phyloP scores from a whole-genome alignment of 2,329 filamentous ascomycete genomes.

The Phialophora expanda region DNA sequence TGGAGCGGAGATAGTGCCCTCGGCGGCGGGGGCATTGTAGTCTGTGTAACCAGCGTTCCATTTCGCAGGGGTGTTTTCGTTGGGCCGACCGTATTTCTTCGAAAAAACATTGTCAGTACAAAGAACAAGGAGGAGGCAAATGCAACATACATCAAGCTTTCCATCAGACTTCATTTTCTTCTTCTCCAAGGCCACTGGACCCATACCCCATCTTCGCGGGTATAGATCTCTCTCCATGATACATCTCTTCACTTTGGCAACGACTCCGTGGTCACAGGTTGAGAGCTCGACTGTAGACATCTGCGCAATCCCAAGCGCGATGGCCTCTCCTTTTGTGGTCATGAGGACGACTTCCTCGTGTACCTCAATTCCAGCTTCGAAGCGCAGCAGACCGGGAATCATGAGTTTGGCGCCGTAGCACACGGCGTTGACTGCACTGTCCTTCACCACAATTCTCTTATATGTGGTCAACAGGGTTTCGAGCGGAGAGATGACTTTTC shows the following conservation, averaged over 20 bases:
- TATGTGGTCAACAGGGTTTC: constrained; percentile 91
- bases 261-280: constrained; percentile 95
- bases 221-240: constrained; percentile 99
- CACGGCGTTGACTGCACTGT: constrained; percentile 92
- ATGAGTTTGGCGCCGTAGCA: constrained; percentile 99
- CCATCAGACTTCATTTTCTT: constrained; percentile 99
- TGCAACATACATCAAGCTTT: constrained; percentile 76
- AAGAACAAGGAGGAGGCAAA: neutral
- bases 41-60: constrained; percentile 95
- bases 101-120: constrained; percentile 32
- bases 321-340: constrained; percentile 98
- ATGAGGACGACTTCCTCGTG: constrained; percentile 97
- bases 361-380: constrained; percentile 88
- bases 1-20: constrained; percentile 54
- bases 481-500: constrained; percentile 86
- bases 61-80: constrained; percentile 89
- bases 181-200: constrained; percentile 92
- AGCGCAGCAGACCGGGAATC: constrained; percentile 93
- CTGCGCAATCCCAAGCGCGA: constrained; percentile 92
- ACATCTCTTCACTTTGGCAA: constrained; percentile 98
- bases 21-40: constrained; percentile 66
- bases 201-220: constrained; percentile 94
- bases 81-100: constrained; percentile 86
- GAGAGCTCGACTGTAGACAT: constrained; percentile 98
- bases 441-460: constrained; percentile 98